Conservation (phyloP, 2,329 filamentous ascomycete genomes). For the Alternaria ventricosa region DNA sequence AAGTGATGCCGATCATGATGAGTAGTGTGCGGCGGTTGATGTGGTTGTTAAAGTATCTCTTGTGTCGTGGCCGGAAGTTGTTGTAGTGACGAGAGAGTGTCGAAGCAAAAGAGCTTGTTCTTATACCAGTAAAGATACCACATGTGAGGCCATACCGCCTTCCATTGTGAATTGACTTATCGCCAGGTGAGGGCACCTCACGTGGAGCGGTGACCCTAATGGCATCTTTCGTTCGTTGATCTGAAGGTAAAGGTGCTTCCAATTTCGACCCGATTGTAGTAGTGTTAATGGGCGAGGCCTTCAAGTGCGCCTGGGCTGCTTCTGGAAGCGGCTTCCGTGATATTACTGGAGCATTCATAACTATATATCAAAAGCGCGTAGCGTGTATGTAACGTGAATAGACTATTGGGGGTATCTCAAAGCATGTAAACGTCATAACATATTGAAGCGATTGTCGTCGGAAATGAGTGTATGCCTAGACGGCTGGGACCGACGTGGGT, state of each 20-base stretch:
- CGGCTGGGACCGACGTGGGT: constrained; percentile 17
- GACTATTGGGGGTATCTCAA: constrained; percentile 16
- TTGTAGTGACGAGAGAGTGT: constrained; percentile 43
- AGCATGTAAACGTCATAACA: constrained; percentile 3
- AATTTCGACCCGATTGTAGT: background rate
- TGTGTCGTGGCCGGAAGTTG: constrained; percentile 47
- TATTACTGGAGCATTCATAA: constrained; percentile 29
- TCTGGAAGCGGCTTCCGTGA: constrained; percentile 30
- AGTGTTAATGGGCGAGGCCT: constrained; percentile 13
- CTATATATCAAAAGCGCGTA: constrained; percentile 16
- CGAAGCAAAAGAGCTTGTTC: constrained; percentile 22
- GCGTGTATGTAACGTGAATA: background rate
- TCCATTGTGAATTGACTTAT: constrained; percentile 1
- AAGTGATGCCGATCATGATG: constrained; percentile 37
- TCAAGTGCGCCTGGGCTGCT: constrained; percentile 28
- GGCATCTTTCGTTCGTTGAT: constrained; percentile 4
- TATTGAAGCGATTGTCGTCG: background rate
- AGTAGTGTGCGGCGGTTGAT: constrained; percentile 48
- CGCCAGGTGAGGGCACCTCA: background rate
- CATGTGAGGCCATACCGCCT: constrained; percentile 6
- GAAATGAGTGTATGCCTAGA: constrained; percentile 12
- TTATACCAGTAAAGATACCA: constrained; percentile 14
- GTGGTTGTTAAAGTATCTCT: constrained; percentile 49
- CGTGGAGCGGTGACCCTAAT: background rate
- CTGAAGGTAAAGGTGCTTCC: background rate